phyloP scores from a whole-genome alignment of 2,329 filamentous ascomycete species.

The Diaporthe capsici region DNA sequence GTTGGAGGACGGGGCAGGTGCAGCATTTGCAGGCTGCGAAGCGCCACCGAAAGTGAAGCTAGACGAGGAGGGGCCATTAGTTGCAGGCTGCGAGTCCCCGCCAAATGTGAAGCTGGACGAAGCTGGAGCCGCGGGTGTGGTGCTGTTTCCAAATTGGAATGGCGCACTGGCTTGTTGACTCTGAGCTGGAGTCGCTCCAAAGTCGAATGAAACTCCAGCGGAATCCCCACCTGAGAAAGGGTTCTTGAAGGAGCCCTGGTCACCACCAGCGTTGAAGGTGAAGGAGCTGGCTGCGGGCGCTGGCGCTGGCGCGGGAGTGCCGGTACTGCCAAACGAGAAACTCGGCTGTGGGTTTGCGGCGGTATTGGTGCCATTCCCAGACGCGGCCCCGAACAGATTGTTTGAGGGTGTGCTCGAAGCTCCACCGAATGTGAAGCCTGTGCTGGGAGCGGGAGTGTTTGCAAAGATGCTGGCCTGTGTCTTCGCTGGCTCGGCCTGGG shows the following conservation, averaged over 20 bases:
- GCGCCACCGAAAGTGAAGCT: slow-evolving; percentile 39
- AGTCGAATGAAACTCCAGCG: slow-evolving; percentile 53
- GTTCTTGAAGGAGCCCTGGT: slow-evolving; percentile 53
- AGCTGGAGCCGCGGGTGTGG: slow-evolving; percentile 7
- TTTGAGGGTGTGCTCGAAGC: slow-evolving; percentile 25
- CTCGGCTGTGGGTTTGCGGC: slow-evolving; percentile 27
- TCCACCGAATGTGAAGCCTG: slow-evolving; percentile 39
- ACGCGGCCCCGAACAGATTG: slow-evolving; percentile 44
- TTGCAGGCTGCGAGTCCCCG: slow-evolving; percentile 32
- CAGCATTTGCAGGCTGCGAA: slow-evolving; percentile 35
- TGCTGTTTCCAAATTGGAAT: slow-evolving; percentile 45
- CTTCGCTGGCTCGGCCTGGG: slow-evolving; percentile 38
- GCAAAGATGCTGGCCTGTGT: slow-evolving; percentile 44
- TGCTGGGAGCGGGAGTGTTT: slow-evolving; percentile 41
- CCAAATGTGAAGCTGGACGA: slow-evolving; percentile 39
- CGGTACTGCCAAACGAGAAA: slow-evolving; percentile 46
- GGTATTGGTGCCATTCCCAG: slow-evolving; percentile 38
- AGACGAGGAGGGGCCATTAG: slow-evolving; percentile 24
- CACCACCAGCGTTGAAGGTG: slow-evolving; percentile 55
- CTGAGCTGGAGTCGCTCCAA: slow-evolving; percentile 50
- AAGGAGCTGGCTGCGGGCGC: slow-evolving; percentile 51
- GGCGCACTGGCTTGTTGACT: slow-evolving; percentile 41
- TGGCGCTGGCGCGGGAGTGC: slow-evolving; percentile 38
- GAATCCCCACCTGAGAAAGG: slow-evolving; percentile 52
- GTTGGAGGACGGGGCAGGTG: slow-evolving; percentile 44